Percentiles rank a stretch among this genome's conserved stretches.
Conservation (phyloP, 306 rosid genomes). For the Vicia faba region DNA sequence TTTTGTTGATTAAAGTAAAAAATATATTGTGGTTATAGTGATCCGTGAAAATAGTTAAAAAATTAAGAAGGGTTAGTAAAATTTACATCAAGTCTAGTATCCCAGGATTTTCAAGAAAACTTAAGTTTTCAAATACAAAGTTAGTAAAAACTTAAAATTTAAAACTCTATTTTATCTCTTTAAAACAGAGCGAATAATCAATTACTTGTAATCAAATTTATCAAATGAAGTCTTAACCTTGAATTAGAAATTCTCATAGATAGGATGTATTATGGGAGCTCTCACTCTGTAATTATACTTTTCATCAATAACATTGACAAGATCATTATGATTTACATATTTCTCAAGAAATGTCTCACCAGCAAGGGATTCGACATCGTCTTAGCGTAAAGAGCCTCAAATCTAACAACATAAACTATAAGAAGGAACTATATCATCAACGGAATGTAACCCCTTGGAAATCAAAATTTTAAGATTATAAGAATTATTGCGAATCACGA, state of each 20-base stretch:
- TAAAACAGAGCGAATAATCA: background rate
- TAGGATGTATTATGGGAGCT: constrained; percentile 77
- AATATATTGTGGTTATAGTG: no score
- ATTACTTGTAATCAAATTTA: constrained; percentile 7
- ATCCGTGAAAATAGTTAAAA: no score
- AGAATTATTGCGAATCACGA: constrained; percentile 1
- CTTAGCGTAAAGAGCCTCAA: constrained; percentile 67
- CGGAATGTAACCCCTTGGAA: background rate
- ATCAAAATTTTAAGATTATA: constrained; percentile 20
- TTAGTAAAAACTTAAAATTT: no score
- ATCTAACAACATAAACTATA: constrained; percentile 50
- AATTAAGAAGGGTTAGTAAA: no score
- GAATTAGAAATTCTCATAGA: constrained; percentile 89
- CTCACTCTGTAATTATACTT: constrained; percentile 61
- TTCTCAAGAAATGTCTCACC: constrained; percentile 65
- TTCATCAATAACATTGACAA: constrained; percentile 74
- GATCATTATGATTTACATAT: constrained; percentile 68
- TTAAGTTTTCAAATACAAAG: no score
- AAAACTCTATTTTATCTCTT: no score
- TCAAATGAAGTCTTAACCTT: constrained; percentile 52
- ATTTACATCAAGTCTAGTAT: no score
- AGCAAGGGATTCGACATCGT: constrained; percentile 48
- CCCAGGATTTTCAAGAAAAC: no score
- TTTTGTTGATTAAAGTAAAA: no score
- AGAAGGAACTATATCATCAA: constrained; percentile 14